Conservation (phyloP, 495 filamentous ascomycete species). For the Podospora tetraspora region DNA sequence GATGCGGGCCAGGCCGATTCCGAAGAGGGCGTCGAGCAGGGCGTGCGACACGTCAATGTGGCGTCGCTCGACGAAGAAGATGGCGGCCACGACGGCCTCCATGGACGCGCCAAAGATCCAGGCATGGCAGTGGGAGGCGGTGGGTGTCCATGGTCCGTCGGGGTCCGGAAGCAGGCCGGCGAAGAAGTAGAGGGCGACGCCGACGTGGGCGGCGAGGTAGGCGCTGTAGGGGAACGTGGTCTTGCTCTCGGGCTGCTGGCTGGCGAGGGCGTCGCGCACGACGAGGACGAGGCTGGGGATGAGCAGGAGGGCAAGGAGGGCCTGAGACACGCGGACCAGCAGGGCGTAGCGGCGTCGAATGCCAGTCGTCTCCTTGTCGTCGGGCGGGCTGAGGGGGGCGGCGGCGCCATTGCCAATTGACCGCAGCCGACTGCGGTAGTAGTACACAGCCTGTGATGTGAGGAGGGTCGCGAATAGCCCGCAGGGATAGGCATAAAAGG, state of each 20-base stretch:
- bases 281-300: conserved; percentile 25
- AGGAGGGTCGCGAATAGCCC: conserved; percentile 26
- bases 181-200: conserved; percentile 29
- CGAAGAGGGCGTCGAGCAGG: conserved; percentile 22
- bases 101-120: conserved; percentile 25
- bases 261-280: conserved; percentile 20
- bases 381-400: background rate
- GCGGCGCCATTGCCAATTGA: conserved; percentile 11
- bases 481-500: conserved; percentile 31
- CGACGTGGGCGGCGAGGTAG: conserved; percentile 26
- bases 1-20: conserved; percentile 25
- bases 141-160: conserved; percentile 32
- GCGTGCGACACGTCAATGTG: conserved; percentile 20
- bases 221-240: conserved; percentile 31
- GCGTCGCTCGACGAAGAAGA: conserved; percentile 21
- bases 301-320: conserved; percentile 21
- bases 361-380: conserved; percentile 22
- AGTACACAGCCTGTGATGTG: conserved; percentile 25
- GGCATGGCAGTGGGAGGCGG: conserved; percentile 23
- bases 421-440: conserved; percentile 19
- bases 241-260: conserved; percentile 10
- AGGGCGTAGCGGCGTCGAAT: conserved; percentile 26
- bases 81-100: conserved; percentile 26
- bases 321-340: conserved; percentile 25
- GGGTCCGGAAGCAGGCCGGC: conserved; percentile 32